Conservation (phyloP, 2,329 filamentous ascomycete species). For the Microsporum canis region DNA sequence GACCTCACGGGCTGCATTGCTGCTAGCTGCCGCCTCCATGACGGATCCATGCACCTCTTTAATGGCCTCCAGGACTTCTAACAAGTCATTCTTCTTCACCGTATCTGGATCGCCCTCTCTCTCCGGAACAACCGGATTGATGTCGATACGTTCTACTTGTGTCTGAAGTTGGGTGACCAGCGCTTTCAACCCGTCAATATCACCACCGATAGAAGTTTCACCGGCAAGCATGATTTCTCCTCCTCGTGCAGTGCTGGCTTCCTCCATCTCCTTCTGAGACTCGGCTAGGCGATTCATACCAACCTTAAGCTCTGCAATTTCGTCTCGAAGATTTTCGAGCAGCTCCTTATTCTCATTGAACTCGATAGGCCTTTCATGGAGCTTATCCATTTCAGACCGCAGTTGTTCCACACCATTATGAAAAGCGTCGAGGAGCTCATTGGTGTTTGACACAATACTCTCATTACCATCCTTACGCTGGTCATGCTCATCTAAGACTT, state of each 20-base stretch:
- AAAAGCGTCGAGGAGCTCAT: constrained; percentile 50
- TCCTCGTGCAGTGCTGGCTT: constrained; percentile 41
- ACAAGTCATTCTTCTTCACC: constrained; percentile 38
- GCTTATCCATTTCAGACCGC: constrained; percentile 60
- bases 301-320: constrained; percentile 59
- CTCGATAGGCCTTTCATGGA: constrained; percentile 68
- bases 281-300: constrained; percentile 73
- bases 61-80: constrained; percentile 36
- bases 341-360: constrained; percentile 82
- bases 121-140: constrained; percentile 38
- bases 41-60: constrained; percentile 49
- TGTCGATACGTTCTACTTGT: constrained; percentile 71
- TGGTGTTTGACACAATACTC: constrained; percentile 42
- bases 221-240: constrained; percentile 49
- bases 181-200: constrained; percentile 75
- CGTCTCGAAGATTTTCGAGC: constrained; percentile 73
- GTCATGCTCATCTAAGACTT: constrained; percentile 40
- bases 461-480: constrained; percentile 45
- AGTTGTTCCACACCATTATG: constrained; percentile 63
- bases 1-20: constrained; percentile 16
- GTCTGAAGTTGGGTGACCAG: constrained; percentile 70
- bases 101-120: constrained; percentile 28
- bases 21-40: constrained; percentile 29
- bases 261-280: constrained; percentile 35
- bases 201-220: constrained; percentile 46